Base-by-base conservation (phyloP, 2,329 filamentous ascomycete species). In the Fusarium siculi region DNA sequence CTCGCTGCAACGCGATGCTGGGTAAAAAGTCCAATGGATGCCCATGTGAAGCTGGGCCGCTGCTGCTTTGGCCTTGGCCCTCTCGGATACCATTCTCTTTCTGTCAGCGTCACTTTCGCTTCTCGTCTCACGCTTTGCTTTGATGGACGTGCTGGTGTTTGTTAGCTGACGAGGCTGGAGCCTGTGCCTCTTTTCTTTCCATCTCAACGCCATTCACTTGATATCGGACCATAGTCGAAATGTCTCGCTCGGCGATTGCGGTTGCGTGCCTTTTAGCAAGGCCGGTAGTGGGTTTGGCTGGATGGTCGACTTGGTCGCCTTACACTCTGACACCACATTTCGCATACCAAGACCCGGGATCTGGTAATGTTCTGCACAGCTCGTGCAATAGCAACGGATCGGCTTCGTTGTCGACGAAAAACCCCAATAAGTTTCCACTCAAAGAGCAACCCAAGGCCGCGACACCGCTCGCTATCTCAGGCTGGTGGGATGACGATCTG, bases 321-420 rank as follows among this genome's bases (percentile, higher is more conserved):
- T 37, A 67, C 15, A 25, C 40, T 25, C 25, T 74, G 25, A 74
- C 72, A 9, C 72, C 72, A 55, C 72, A 74, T 46, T 74, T 74
- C 49, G 72, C 72, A 19, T 74, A 66, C 42, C 72, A 74, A 61
- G 72, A 74, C 30, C 64, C 72, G 2, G 68, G 72, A 18, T 74
- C 72, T 34, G 72, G 72, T 2, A 32, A 73, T n/a, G 53, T 74
- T 21, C 16, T 74, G 19, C 72, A 74, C 40, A 73, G 72, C 55
- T 68, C 72, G 7, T 74, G 72, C 25, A 74, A 39, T 15, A 74
- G 72, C 43, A 74, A 74, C 34, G 68, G 65, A 4, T 60, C 72
- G 10, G 72, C 72, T 5, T 50, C 63, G 2, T 74, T 74, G 15
- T 72, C 72, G 18, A 62, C 58, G 0, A 66, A 74, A 2, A 57